These are phyloP conservation scores for Hypoxylon sp. DNA, from an alignment of 2,329 filamentous ascomycete species.

Conservation along the genomic window DNA sequence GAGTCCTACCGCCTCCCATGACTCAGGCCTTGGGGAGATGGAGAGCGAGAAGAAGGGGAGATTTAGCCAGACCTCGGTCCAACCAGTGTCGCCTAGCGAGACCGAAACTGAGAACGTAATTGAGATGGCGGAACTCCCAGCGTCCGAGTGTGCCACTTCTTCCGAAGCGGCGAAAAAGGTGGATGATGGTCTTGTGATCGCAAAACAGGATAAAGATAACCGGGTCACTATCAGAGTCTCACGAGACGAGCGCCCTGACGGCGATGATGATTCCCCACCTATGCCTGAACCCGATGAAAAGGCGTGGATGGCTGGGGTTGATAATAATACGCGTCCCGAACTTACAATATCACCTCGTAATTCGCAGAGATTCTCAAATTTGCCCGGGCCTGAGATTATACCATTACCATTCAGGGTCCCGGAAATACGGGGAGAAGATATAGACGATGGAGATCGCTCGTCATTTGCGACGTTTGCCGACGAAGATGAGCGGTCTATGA, in stretches of 20 bases:
- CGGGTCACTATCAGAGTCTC: conserved; percentile 69
- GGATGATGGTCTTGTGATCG: conserved; percentile 59
- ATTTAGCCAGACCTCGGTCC: conserved; percentile 55
- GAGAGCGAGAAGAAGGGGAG: conserved; percentile 60
- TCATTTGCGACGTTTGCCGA: conserved; percentile 80
- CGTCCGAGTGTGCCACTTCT: conserved; percentile 48
- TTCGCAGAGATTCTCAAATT: conserved; percentile 55
- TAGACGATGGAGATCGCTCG: conserved; percentile 69
- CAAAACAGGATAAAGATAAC: conserved; percentile 59
- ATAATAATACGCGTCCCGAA: conserved; percentile 52
- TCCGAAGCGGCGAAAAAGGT: conserved; percentile 34
- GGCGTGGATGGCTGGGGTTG: conserved; percentile 52
- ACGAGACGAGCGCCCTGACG: conserved; percentile 62
- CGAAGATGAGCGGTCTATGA: conserved; percentile 59
- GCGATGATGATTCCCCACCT: conserved; percentile 29
- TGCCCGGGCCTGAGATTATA: conserved; percentile 68
- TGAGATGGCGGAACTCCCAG: conserved; percentile 68
- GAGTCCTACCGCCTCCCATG: conserved; percentile 57
- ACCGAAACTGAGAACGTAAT: conserved; percentile 62
- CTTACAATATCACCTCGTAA: conserved; percentile 49
- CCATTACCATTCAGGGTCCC: conserved; percentile 77
- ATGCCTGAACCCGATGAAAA: conserved; percentile 54
- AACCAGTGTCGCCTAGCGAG: conserved; percentile 54
- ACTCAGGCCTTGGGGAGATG: conserved; percentile 67
- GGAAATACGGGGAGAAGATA: conserved; percentile 51